Percentiles rank a stretch among this genome's conserved stretches.
Conservation (phyloP, 2,329 filamentous ascomycete species). For the Diaporthe sp. region DNA sequence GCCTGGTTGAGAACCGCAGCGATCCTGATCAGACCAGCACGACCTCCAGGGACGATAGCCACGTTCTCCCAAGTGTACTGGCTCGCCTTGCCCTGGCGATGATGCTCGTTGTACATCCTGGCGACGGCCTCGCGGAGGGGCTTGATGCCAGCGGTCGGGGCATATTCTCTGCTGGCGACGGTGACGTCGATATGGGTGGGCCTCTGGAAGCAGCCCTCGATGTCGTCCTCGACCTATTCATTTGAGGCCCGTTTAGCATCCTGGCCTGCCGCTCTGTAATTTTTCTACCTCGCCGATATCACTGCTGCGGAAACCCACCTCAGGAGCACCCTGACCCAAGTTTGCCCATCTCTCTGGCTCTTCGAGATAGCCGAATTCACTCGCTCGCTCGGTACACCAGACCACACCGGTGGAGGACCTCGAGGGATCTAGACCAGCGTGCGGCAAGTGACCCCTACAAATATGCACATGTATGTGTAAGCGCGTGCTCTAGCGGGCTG, state of each 20-base stretch:
- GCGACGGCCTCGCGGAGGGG: constrained; percentile 90
- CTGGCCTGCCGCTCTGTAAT: neutral
- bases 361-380: constrained; percentile 89
- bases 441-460: constrained; percentile 79
- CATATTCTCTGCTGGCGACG: constrained; percentile 87
- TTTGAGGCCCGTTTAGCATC: neutral
- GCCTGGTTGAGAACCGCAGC: constrained; percentile 93
- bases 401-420: constrained; percentile 93
- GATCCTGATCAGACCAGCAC: constrained; percentile 93
- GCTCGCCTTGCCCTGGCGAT: constrained; percentile 86
- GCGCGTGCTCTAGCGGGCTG: constrained; percentile 8
- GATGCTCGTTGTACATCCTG: constrained; percentile 91
- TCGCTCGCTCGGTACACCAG: constrained; percentile 90
- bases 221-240: constrained; percentile 83
- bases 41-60: constrained; percentile 92
- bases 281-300: neutral
- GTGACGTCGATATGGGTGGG: constrained; percentile 84
- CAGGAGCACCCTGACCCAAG: constrained; percentile 69
- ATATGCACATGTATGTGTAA: constrained; percentile 11
- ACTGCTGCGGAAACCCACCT: constrained; percentile 34
- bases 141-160: constrained; percentile 94
- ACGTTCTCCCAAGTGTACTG: constrained; percentile 99
- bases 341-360: constrained; percentile 90
- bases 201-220: constrained; percentile 87
- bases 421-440: constrained; percentile 90